Evolutionary conservation across 106 monocot genomes (phyloP).

Genomic region (Dendrobium huoshanense): DNA sequence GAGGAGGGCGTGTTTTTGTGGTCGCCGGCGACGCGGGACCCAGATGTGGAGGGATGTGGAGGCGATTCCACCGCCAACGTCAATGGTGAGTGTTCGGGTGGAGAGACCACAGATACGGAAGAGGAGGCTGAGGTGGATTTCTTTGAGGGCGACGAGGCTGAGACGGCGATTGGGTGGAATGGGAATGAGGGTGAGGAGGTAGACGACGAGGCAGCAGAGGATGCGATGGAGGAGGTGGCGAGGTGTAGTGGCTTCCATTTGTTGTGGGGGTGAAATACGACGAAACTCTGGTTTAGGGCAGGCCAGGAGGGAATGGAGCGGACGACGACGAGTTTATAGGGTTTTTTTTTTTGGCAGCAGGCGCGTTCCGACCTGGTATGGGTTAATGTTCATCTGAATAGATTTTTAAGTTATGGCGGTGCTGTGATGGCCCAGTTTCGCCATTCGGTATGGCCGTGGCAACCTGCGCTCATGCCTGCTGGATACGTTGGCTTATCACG

Average conservation of each 20-base stretch:
- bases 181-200: background rate
- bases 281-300: background rate
- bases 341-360: no score
- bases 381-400: no score
- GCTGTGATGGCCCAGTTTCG: no score
- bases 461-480: no score
- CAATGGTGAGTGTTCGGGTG: background rate
- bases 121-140: background rate
- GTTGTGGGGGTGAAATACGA: background rate
- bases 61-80: background rate
- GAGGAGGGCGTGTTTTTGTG: slow-evolving; percentile 22
- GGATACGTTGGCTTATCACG: no score
- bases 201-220: background rate
- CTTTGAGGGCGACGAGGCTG: background rate
- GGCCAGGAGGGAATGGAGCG: no score
- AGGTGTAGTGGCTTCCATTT: background rate
- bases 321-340: no score
- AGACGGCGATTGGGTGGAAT: background rate
- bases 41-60: slow-evolving; percentile 35
- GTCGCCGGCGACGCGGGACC: slow-evolving; percentile 10
- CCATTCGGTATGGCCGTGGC: no score
- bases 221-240: background rate
- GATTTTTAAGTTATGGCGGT: no score
- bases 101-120: background rate
- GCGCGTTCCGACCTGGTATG: no score